phyloP scores from a whole-genome alignment of 73 alveolate genomes.

The Tetrahymena borealis region DNA sequence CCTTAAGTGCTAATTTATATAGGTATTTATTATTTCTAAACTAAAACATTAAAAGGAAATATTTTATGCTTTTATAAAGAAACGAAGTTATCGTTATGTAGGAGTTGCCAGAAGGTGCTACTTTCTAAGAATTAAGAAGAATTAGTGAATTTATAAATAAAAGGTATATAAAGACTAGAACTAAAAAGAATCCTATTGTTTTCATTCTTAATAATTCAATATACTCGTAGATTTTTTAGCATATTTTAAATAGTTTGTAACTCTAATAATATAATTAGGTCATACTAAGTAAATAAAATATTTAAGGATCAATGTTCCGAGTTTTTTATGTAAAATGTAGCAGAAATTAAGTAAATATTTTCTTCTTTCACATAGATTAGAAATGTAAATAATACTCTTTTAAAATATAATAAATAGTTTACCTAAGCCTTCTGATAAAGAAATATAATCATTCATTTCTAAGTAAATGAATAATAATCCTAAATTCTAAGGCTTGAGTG shows the following conservation, averaged over 20 bases:
- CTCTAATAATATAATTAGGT: not conserved
- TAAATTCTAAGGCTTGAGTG: not conserved
- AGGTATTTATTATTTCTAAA: not conserved
- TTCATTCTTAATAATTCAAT: not conserved
- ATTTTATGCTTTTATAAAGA: not conserved
- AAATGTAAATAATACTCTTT: not conserved
- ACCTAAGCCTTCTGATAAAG: not conserved
- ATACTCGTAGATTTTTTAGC: not conserved
- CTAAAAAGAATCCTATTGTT: not conserved
- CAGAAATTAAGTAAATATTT: not conserved
- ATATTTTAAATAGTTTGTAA: not conserved
- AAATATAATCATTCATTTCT: not conserved
- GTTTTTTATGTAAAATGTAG: not conserved
- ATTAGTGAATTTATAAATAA: not conserved
- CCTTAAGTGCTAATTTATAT: not conserved
- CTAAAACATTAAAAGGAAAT: not conserved
- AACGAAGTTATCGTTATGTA: not conserved
- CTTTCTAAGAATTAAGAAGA: not conserved
- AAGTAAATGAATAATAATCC: not conserved
- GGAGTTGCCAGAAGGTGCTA: not conserved
- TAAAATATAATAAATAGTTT: not conserved
- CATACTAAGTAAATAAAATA: not conserved
- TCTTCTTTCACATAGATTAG: too few relatives aligned
- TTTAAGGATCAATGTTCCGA: not conserved
- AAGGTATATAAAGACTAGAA: not conserved